These are phyloP conservation scores for Blastocystis hominis DNA, from an alignment of 352 stramenopile species.

Conservation along the genomic window DNA sequence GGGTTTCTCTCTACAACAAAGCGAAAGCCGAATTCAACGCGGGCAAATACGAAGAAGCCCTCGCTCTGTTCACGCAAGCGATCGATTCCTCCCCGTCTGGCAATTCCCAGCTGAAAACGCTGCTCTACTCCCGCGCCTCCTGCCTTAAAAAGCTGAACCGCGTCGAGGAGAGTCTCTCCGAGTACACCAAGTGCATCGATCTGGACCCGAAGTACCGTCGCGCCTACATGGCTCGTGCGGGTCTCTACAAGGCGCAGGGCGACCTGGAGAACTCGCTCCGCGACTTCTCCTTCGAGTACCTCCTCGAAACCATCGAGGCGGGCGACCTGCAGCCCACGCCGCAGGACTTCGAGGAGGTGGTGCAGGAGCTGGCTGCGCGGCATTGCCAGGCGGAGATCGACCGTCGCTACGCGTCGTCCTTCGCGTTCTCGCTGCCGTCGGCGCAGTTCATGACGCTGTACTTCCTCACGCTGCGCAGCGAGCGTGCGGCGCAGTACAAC, in stretches of 20 bases:
- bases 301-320: constrained; percentile 2
- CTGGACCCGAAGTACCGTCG: constrained; percentile 37
- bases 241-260: not conserved
- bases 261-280: not conserved
- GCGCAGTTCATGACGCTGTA: constrained; percentile 52
- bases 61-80: not conserved
- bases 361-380: constrained; percentile 11
- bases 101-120: constrained; percentile 55
- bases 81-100: constrained; percentile 4
- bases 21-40: constrained; percentile 39
- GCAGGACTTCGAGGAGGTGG: constrained; percentile 8
- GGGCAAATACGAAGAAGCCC: constrained; percentile 35
- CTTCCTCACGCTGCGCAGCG: constrained; percentile 20
- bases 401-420: not conserved
- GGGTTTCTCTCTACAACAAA: constrained; percentile 14
- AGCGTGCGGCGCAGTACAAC: constrained; percentile 25
- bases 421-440: not conserved
- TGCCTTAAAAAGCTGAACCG: constrained; percentile 57
- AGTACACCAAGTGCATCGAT: constrained; percentile 50
- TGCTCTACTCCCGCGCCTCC: constrained; percentile 28
- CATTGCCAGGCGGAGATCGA: constrained; percentile 10
- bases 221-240: constrained; percentile 42
- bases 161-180: not conserved
- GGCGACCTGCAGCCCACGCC: constrained; percentile 32
- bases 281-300: constrained; percentile 47